Base-by-base conservation (phyloP, 225 moss, liverwort and hornwort genomes). In the Neckera pumila region DNA sequence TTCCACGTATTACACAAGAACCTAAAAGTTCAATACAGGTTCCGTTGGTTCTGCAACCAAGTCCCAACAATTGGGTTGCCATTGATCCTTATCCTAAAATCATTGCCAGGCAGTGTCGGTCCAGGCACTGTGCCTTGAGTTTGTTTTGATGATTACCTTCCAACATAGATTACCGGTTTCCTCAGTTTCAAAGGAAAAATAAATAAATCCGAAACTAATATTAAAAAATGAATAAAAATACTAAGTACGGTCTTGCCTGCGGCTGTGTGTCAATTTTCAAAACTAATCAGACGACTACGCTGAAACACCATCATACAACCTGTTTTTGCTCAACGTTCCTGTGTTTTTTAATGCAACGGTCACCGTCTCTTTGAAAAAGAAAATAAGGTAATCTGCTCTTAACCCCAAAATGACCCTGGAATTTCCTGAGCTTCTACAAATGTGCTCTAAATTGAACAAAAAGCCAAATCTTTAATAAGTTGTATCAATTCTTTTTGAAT, bases 231-330 rank as follows among this genome's bases (percentile, higher is more conserved):
- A n/a, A 77, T 36, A 25, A 36, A 51, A 54, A 54, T 6, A 14
- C 23, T 23, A 22, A 5, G 21, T 28, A 28, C 10, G 2, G 33
- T n/a, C n/a, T n/a, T n/a, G 10, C 5, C 14, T 7, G 67, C 5
- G 3, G 3, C 76, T 53, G 53, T 8, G 23, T 1, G 0, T 23
- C 36, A 36, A 54, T 54, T 23, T 76, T 36, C 53, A 53, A 36
- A 19, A 12, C 4, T 20, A 34, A 34, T 5, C 5, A 14, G 51
- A 13, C 2, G 0, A 34, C 34, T 28, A 9, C 0, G 0, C 3
- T 43, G 28, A 45, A 45, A 73, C 17, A 45, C 28, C 17, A 9
- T 15, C 14, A 43, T 17, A n/a, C n/a, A n/a, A n/a, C n/a, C n/a
- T n/a, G n/a, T n/a, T n/a, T n/a, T 43, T 28, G 43, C 27, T 56